Conservation (phyloP, 306 rosid genomes). For the Pterocarpus macrocarpus region DNA sequence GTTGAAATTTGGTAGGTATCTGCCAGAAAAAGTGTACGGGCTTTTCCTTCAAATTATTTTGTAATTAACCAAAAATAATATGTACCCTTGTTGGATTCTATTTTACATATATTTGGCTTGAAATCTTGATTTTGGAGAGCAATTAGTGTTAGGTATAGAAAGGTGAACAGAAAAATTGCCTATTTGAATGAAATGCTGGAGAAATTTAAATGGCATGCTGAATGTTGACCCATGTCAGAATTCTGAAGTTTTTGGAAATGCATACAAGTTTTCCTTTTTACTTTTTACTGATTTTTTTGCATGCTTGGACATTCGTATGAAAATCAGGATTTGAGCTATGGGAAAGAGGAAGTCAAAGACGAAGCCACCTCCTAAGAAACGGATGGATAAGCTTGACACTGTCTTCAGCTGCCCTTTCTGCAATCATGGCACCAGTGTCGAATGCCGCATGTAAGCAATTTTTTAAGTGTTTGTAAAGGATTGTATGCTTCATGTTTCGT, state of each 20-base stretch:
- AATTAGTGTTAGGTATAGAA: not conserved
- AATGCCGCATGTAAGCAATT: slow-evolving; percentile 84
- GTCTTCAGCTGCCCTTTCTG: slow-evolving; percentile 98
- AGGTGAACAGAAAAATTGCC: not conserved
- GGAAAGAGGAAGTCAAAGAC: slow-evolving; percentile 94
- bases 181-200: slow-evolving; percentile 3
- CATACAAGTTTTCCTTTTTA: not conserved
- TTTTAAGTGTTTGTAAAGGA: not conserved
- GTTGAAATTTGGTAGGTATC: not conserved
- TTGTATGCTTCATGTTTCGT: not conserved
- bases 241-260: not conserved
- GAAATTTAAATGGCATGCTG: not conserved
- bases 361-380: slow-evolving; percentile 94
- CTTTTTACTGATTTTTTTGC: not conserved
- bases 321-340: slow-evolving; percentile 64
- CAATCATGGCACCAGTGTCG: slow-evolving; percentile 92
- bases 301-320: slow-evolving; percentile 20
- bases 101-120: slow-evolving; percentile 17
- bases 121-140: slow-evolving; percentile 5
- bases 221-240: not conserved
- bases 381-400: slow-evolving; percentile 97
- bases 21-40: not conserved
- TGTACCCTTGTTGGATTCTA: not conserved
- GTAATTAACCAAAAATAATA: not conserved
- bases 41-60: not conserved